A percentile compares a stretch with the other conserved stretches of the same genome.
These are phyloP conservation scores for Cryptococcus sp. DNA, from an alignment of 1,284 basidiomycete genomes.

Conservation along the genomic window DNA sequence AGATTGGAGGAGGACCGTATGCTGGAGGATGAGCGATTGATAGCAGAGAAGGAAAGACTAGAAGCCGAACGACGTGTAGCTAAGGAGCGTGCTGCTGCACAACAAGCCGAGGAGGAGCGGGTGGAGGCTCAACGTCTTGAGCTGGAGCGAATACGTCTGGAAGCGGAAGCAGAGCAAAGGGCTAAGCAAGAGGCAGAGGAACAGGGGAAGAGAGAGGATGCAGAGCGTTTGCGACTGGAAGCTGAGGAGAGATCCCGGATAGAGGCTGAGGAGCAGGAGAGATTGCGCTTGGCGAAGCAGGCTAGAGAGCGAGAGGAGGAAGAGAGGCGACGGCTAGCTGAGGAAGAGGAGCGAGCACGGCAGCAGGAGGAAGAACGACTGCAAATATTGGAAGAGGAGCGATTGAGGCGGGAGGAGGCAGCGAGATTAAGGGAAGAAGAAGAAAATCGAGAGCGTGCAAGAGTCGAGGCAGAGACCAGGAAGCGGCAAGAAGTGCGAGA, in stretches of 20 bases:
- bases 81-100: too few species aligned
- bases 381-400: neutral
- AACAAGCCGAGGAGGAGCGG: neutral
- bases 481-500: constrained; percentile 19
- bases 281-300: constrained; percentile 3
- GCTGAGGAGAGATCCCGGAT: neutral
- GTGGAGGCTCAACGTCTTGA: neutral
- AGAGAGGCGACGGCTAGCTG: constrained; percentile 3
- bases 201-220: constrained; percentile 6
- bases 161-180: constrained; percentile 15
- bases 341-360: constrained; percentile 14
- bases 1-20: constrained; percentile 14
- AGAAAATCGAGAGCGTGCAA: constrained; percentile 7
- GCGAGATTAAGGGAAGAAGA: neutral
- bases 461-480: constrained; percentile 12
- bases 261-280: neutral
- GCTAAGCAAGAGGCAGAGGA: constrained; percentile 3
- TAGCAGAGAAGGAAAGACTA: constrained; percentile 7
- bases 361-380: constrained; percentile 9
- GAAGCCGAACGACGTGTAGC: neutral
- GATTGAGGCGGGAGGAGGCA: neutral
- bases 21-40: constrained; percentile 7
- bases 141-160: constrained; percentile 6
- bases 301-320: constrained; percentile 1
- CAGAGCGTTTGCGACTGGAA: constrained; percentile 2